Evolutionary conservation across 2,329 filamentous ascomycete species (phyloP).

Genomic region (Fusarium graminum): DNA sequence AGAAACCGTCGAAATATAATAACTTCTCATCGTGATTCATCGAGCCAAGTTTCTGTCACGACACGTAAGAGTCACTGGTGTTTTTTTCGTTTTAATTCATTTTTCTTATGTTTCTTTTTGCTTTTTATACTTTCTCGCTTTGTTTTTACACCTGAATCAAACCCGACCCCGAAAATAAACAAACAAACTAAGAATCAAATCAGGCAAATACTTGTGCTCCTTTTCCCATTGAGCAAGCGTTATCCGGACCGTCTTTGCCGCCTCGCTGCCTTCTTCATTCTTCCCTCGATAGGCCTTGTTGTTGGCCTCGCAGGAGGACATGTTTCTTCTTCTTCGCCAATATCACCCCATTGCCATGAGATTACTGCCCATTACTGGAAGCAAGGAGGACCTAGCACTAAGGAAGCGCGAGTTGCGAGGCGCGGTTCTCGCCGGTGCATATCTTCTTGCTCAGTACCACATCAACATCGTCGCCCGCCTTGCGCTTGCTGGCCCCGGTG

Average conservation of each 20-base stretch:
- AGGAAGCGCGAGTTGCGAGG: neutral
- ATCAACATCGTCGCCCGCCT: neutral
- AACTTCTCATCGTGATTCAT: no score
- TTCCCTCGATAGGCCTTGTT: no score
- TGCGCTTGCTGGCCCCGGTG: conserved; percentile 20
- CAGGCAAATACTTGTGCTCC: no score
- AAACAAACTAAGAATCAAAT: no score
- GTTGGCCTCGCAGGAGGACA: no score
- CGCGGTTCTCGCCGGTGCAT: conserved; percentile 1
- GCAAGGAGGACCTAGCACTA: conserved; percentile 3
- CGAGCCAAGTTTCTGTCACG: neutral
- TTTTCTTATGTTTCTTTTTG: neutral
- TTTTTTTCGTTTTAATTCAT: neutral
- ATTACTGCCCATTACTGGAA: neutral
- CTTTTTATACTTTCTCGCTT: neutral
- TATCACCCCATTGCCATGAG: neutral
- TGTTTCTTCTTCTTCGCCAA: neutral
- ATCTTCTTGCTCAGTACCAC: conserved; percentile 15
- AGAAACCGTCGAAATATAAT: no score
- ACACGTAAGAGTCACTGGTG: no score
- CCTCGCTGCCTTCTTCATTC: no score
- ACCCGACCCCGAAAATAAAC: neutral
- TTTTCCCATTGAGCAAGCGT: no score
- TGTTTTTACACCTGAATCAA: neutral
- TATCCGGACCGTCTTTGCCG: no score